Evolutionary conservation across 768 basidiomycete species (phyloP).

Genomic region (Udeniomyces megalosporus): DNA sequence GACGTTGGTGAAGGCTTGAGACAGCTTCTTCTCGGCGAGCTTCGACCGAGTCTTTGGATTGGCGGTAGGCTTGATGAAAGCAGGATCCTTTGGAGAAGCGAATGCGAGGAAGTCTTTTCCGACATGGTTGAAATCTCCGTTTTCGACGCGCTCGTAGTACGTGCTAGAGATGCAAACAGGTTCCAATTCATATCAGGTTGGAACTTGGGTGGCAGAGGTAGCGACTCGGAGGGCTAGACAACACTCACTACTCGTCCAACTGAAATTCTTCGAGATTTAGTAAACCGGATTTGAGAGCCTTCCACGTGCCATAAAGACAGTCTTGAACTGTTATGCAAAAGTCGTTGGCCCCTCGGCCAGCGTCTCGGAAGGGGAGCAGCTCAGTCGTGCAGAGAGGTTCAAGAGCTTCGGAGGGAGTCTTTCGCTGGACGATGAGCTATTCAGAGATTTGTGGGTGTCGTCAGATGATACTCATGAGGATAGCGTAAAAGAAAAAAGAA

Average conservation of each 20-base stretch:
- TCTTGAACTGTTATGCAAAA: constrained; percentile 88
- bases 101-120: constrained; percentile 46
- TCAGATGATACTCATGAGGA: constrained; percentile 14
- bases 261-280: constrained; percentile 45
- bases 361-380: constrained; percentile 91
- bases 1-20: constrained; percentile 71
- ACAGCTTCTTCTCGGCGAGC: constrained; percentile 63
- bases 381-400: constrained; percentile 81
- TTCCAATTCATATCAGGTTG: too few species aligned
- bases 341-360: constrained; percentile 78
- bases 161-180: too few species aligned
- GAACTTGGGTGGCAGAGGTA: too few species aligned
- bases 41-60: constrained; percentile 28
- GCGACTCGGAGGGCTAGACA: constrained; percentile 35
- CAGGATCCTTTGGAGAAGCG: constrained; percentile 56
- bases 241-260: constrained; percentile 41
- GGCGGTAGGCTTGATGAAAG: constrained; percentile 16
- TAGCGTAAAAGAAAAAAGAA: constrained; percentile 17
- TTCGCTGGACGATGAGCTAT: constrained; percentile 82
- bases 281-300: constrained; percentile 27
- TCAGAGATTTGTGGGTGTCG: too few species aligned
- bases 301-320: constrained; percentile 81
- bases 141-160: constrained; percentile 43
- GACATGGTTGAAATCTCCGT: constrained; percentile 84
- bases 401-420: constrained; percentile 86